Base-by-base conservation (phyloP, 2,329 filamentous ascomycete genomes). In the Hypomyces perniciosus region DNA sequence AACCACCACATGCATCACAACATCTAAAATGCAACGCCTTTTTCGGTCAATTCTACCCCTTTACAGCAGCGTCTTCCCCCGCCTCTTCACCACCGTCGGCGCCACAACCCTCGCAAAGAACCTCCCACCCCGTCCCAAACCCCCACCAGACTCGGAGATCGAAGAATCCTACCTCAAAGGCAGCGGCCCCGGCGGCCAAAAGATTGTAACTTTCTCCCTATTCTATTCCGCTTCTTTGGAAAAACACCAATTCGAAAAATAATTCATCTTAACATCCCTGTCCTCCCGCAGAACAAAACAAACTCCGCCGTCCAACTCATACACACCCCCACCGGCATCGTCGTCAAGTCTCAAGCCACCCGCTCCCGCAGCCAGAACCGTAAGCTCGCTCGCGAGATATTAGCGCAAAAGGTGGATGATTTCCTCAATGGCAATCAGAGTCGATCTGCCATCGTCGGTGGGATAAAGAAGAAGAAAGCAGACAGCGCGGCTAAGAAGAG, bases 301-400 rank as follows among this genome's bases (percentile, higher is more conserved):
- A 90, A 85, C 57, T 96, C 89, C 0, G 92, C 92, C 35, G 92
- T 96, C 2, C 93, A 99, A 67, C 77, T 99, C 34, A 93, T 86
- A 59, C 93, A 99, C 68, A 72, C 87, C 12, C 90, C 92, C 5
- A 95, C 91, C 1, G 92, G 92, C 54, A 83, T 96, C 48, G 91
- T 97, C 10, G 81, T 99, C 56, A 99, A 99, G 72, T 92, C 83
- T 50, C 93, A 99, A 70, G 90, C 86, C 20, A 97, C 93, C 7
- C 84, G 93, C 44, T 95, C 88, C 1, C 83, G 90, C 13, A 80
- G 80, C 51, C 88, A 95, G 69, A 99, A 99, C 67, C 82, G 91
- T 56, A 91, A 87, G 67, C 85, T 89, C 55, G 93, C 93, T 9
- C 80, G 91, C 38, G 76, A 83, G 57, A 73, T 95, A 39, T 76